Evolutionary conservation across 2,329 filamentous ascomycete species (phyloP), one percentile per base, ranked within the genome.

Genomic region (Pyrenophora graminea): DNA sequence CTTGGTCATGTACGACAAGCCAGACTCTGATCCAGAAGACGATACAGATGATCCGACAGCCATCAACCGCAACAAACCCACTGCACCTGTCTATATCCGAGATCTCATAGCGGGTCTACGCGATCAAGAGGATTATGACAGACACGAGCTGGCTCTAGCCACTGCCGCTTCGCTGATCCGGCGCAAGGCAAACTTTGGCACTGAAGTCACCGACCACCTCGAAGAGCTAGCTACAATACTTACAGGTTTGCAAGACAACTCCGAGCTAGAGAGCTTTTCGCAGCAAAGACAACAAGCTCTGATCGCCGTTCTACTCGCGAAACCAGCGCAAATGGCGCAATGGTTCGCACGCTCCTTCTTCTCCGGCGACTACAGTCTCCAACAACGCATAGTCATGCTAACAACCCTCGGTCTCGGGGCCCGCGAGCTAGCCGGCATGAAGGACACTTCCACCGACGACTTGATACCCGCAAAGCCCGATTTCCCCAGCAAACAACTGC

Each of bases 1-100:
- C 53, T 77, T 97, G 1, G 78, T 85, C 2, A 83, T 90, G 1
- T 96, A 97, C 62, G 83, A 84, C 12, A 97, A 96, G 70, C 90
- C 90, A 0, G 90, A 91, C 64, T 91, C 89, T 1, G 94, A 99
- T 61, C 82, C 85, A 0, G 90, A 95, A 68, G 94, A 99, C 68
- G 93, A 91, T 0, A 91, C 97, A 50, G 92, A 97, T 32, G 95
- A 99, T 63, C 87, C 94, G 4, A 96, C 91, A 0, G 78, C 96
- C 15, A 82, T 97, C 40, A 87, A 89, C 50, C 83, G 92, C 12
- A 86, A 94, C 72, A 97, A 94, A 63, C 84, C 88, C 18, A 88
- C 84, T 51, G 83, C 91, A 0, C 94, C 94, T 1, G 91, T 99
- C 1, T 97, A 97, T 65, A 88, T 97, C 53, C 85, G 91, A 39